phyloP scores from a whole-genome alignment of 108 stramenopile genomes.

The Fragilaria radians region DNA sequence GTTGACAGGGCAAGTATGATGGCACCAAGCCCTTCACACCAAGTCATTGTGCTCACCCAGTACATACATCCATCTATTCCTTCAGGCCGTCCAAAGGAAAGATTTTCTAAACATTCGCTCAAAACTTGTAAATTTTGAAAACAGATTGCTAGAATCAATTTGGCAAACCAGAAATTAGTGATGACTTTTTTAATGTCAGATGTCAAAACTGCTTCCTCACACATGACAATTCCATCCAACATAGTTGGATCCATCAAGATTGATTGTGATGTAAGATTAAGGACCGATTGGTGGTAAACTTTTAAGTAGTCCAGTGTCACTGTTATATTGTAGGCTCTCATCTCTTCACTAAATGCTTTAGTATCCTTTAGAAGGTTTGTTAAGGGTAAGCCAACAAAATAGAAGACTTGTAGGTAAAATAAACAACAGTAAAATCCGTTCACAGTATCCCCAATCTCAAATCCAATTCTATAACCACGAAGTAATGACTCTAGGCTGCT shows the following conservation, averaged over 20 bases:
- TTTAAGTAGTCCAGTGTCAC: conserved; percentile 11
- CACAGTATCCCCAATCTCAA: conserved; percentile 16
- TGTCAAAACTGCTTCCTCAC: too few relatives aligned
- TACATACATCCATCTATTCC: too few relatives aligned
- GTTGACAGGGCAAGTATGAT: too few relatives aligned
- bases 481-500: conserved; percentile 18
- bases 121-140: too few relatives aligned
- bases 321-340: conserved; percentile 11
- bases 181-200: too few relatives aligned
- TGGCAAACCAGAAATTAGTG: too few relatives aligned
- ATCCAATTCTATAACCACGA: conserved; percentile 11
- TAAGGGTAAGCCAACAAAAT: conserved; percentile 23
- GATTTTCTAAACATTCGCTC: too few relatives aligned
- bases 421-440: conserved; percentile 4
- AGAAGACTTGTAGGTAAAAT: conserved; percentile 16
- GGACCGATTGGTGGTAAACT: conserved; percentile 18
- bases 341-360: conserved; percentile 10
- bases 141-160: too few relatives aligned
- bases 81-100: too few relatives aligned
- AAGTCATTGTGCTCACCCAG: too few relatives aligned
- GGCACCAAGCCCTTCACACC: too few relatives aligned
- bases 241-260: conserved; percentile 7
- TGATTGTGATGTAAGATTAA: conserved; percentile 23
- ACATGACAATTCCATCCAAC: conserved; percentile 12
- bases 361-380: conserved; percentile 16